Base-by-base conservation (phyloP, 2,329 filamentous ascomycete species). In the Trichoderma oligosporum region DNA sequence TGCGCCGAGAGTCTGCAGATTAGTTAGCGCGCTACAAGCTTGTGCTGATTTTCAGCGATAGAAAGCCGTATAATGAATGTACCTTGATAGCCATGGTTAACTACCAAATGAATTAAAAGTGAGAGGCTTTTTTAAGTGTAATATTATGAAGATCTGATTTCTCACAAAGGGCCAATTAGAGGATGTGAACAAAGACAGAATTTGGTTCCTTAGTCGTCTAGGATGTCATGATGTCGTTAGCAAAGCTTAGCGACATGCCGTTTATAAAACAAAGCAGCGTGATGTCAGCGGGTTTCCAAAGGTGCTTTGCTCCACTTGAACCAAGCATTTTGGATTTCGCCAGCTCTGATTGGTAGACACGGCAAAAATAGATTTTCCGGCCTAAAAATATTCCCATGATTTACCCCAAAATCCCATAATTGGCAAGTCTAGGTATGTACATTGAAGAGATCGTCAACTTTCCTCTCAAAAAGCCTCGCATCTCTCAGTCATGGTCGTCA, bases 1-100 rank as follows among this genome's bases (percentile, higher is more conserved):
- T 39, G 93, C 87, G 8, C 87, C 87, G 24, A 99, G 82, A 24
- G 91, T 96, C 91, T 95, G 6, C 12, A 18, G 33, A 49, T 38
- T 41, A 24, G 38, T 61, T 16, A 60, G 45, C 51, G 45, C 51
- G 52, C 33, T 22, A 6, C 36, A 31, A 48, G 35, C 25, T 47
- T 14, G n/a, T n/a, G 29, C 22, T 29, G 53, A 47, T 27, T 18
- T 14, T 45, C 14, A 39, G 41, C 16, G 35, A 12, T 35, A 46
- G 18, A 33, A 27, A 2, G n/a, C n/a, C n/a, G 12, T 7, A 39
- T 39, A 6, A 39, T 45, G 12, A 2, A 24, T 31, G n/a, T 31
- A 58, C 49, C 49, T 46, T 58, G 31, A 58, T 24, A 35, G 49
- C 46, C 55, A 57, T 57, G 35, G 22, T 25, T 38, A 12, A 39